Evolutionary conservation across 192 early-diverging fungal species (phyloP).

Genomic region (Mortierella antarctica): DNA sequence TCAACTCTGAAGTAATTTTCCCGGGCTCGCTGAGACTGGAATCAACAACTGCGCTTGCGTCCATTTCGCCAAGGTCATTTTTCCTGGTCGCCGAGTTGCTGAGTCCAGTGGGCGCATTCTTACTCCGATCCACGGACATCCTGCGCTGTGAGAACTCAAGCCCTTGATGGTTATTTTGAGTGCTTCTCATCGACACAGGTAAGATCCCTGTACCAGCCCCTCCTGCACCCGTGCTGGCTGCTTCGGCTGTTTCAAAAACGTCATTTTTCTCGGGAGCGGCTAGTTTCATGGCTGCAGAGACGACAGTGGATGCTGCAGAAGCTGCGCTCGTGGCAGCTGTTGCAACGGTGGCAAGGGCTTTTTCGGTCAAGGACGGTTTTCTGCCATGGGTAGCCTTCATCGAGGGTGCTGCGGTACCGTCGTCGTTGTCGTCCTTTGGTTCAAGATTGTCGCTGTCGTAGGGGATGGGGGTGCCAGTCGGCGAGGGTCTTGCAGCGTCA

Average conservation of each 20-base stretch:
- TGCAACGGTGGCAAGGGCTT: conserved; percentile 9
- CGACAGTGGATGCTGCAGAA: conserved; percentile 10
- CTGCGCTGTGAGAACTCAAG: conserved; percentile 28
- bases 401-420: too few relatives aligned
- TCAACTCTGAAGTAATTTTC: too few relatives aligned
- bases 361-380: conserved; percentile 8
- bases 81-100: background rate
- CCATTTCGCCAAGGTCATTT: background rate
- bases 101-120: background rate
- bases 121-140: background rate
- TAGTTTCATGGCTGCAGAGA: conserved; percentile 14
- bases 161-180: conserved; percentile 13
- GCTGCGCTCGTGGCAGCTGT: conserved; percentile 9
- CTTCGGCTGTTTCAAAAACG: background rate
- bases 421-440: too few relatives aligned
- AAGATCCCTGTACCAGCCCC: too few relatives aligned
- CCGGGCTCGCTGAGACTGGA: too few relatives aligned
- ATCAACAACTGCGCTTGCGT: too few relatives aligned
- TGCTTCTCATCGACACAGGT: background rate
- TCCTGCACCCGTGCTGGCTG: too few relatives aligned
- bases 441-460: too few relatives aligned
- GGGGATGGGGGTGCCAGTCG: too few relatives aligned
- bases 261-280: conserved; percentile 3
- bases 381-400: too few relatives aligned
- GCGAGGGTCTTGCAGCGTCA: too few relatives aligned